These are phyloP conservation scores for Trichoderma citrinoviride DNA, from an alignment of 2,329 filamentous ascomycete species.

Conservation along the genomic window DNA sequence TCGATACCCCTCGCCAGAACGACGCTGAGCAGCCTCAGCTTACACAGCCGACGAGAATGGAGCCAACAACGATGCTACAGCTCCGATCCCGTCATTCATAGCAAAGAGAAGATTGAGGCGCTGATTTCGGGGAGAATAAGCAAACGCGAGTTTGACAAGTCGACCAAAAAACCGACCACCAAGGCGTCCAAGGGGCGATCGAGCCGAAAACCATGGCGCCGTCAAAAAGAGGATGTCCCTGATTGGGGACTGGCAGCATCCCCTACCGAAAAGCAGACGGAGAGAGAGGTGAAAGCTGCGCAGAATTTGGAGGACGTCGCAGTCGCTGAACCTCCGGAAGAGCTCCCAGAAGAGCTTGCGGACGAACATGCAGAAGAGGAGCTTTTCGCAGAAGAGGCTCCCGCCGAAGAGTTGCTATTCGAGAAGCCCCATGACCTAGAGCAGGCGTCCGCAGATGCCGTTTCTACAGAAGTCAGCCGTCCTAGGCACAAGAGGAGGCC, in stretches of 20 bases:
- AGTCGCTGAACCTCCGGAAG: neutral
- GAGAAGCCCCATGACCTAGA: neutral
- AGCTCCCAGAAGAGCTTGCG: neutral
- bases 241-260: slow-evolving; percentile 21
- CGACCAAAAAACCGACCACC: neutral
- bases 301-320: neutral
- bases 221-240: slow-evolving; percentile 15
- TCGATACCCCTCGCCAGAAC: neutral
- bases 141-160: neutral
- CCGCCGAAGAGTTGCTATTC: neutral
- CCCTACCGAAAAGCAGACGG: neutral
- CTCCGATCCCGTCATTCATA: slow-evolving; percentile 27
- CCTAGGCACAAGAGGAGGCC: neutral
- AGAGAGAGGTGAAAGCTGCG: neutral
- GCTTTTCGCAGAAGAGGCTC: neutral
- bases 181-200: neutral
- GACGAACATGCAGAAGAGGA: neutral
- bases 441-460: neutral
- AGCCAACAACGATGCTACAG: slow-evolving; percentile 26
- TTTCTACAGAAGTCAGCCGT: neutral
- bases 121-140: slow-evolving; percentile 26
- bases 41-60: neutral
- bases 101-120: slow-evolving; percentile 29
- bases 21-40: neutral
- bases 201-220: neutral